Base-by-base conservation (phyloP, 345 rosid genomes). In the Gossypium herbaceum region DNA sequence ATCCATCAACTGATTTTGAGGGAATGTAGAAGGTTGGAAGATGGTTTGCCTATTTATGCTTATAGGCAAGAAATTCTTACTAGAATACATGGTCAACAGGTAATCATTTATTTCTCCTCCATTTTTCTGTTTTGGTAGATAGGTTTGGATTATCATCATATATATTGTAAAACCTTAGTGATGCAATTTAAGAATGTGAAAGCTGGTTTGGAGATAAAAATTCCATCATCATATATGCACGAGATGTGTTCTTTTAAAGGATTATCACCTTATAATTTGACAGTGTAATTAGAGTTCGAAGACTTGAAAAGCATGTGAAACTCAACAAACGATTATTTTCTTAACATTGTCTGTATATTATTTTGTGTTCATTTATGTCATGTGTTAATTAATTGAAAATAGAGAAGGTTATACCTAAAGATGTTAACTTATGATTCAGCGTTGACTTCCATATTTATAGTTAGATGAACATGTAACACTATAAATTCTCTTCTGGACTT, bases 31-130 rank as follows among this genome's bases (percentile, higher is more conserved):
- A 83, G 97, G 85, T 81, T 92, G 4, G 88, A 91, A 57, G 89
- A 85, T 84, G 94, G 97, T 8, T 71, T 92, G 57, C 98, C 98
- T 4, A 88, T 94, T 55, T 94, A 90, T 29, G 82, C 88, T 15
- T 70, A 71, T 71, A 76, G 97, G 75, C 78, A 68, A 59, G 84
- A 77, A 45, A 85, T 92, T 82, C 85, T 92, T 74, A 72, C 51
- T 63, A 73, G 39, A 75, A 83, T 94, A 73, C 74, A 82, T 76
- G 63, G 61, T 1, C 76, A 82, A 41, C 93, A 89, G 97, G 97
- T 94, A 65, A 66, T 24, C 7, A 7, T 25, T 51, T 29, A 7
- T 4, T 45, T 44, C 19, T 16, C 52, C 22, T 10, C 39, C n/a
- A 5, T 55, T n/a, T 8, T 16, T 67, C 15, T 61, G 56, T 67